Evolutionary conservation across 257 asterid species (phyloP), one percentile per base, ranked within the genome.

Genomic region (Marsdenia floribunda): DNA sequence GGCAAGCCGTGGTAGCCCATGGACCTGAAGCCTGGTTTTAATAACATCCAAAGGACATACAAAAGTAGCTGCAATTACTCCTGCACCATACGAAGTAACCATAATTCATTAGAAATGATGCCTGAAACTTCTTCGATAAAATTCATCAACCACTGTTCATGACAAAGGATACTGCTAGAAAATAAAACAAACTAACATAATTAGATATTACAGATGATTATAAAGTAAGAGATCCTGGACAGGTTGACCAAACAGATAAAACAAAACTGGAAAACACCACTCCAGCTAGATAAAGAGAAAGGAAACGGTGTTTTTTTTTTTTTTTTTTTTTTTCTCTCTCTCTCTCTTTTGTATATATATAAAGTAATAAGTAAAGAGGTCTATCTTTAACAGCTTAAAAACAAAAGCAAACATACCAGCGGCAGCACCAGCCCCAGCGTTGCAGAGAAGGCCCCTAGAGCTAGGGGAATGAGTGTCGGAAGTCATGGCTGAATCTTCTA

Each of bases 11-110:
- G 96, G 91, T 76, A 89, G 78, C 75, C 99, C 99, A 78, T 90
- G 96, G 75, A 94, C 99, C 83, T 94, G 99, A 75, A 94, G 78
- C 87, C 97, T 88, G 80, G 99, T 94, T 93, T 94, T 94, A 70
- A 94, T 94, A 85, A 94, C 97, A 89, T 94, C 99, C 75, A 94
- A 83, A 59, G 97, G 99, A 80, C 99, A 94, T 55, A 94, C 97
- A 88, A 94, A 94, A 21, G 97, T 87, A 77, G 99, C 99, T 49
- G 97, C 99, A 84, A 94, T 87, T 68, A 92, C 93, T 38, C 98
- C 99, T 94, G 94, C 87, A 76, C 68, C 80, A 79, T 59, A 78
- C 50, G 26, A 81, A 79, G 78, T 21, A 74, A 71, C 16, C 61
- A 71, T 35, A 37, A 65, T 57, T 69, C 35, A 67, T 68, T 44